Evolutionary conservation across 2,329 filamentous ascomycete genomes (phyloP).

Genomic region (Arthrobotrys iridis): DNA sequence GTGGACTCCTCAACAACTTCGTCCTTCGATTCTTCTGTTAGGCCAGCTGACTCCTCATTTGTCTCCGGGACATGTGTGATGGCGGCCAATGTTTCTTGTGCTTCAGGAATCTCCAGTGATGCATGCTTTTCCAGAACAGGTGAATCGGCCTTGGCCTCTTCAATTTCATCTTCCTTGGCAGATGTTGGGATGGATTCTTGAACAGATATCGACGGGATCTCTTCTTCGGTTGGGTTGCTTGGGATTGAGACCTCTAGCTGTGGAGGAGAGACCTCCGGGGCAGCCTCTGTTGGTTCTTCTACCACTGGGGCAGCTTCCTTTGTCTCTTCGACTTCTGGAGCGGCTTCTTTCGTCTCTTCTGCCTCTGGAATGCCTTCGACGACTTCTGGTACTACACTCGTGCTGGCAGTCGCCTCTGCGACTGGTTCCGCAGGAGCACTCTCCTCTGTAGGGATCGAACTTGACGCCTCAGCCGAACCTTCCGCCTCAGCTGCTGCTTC

Average conservation of each 20-base stretch:
- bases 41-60: constrained; percentile 10
- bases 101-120: constrained; percentile 25
- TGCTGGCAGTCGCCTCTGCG: not conserved
- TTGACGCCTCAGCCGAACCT: not conserved
- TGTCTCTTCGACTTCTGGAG: too few relatives aligned
- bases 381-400: constrained; percentile 28
- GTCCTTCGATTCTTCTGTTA: constrained; percentile 1
- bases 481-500: constrained; percentile 20
- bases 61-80: constrained; percentile 41
- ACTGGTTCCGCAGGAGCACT: not conserved
- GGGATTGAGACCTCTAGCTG: not conserved
- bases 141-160: constrained; percentile 14
- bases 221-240: constrained; percentile 17
- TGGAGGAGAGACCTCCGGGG: not conserved
- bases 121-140: not conserved
- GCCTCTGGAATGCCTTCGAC: not conserved
- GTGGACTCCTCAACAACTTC: constrained; percentile 5
- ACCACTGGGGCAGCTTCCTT: constrained; percentile 5
- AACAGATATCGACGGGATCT: constrained; percentile 49
- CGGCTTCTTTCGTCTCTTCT: not conserved
- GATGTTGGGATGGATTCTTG: constrained; percentile 21
- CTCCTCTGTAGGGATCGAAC: constrained; percentile 10
- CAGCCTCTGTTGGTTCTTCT: constrained; percentile 15
- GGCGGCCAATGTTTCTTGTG: constrained; percentile 33
- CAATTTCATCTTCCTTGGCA: constrained; percentile 9